Percentiles rank a stretch among this genome's conserved stretches.
Evolutionary conservation across 495 filamentous ascomycete genomes (phyloP).

Genomic region (Aspergillus biplanus): DNA sequence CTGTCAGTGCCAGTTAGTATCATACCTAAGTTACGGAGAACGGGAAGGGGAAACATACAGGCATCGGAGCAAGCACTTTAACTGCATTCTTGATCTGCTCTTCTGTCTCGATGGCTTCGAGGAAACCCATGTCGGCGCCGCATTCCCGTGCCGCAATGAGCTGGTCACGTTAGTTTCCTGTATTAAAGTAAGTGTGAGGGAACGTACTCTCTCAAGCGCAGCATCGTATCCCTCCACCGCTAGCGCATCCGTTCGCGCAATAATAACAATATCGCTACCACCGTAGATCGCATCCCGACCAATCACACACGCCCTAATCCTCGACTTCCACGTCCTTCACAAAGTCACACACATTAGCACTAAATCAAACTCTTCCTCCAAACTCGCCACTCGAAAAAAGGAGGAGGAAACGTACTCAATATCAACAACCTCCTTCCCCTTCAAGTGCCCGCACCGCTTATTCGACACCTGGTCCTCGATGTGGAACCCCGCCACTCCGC

Average conservation of each 20-base stretch:
- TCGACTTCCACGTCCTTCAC: neutral
- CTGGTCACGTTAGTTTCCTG: neutral
- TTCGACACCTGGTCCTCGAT: slow-evolving; percentile 65
- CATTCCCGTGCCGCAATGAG: slow-evolving; percentile 49
- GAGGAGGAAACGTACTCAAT: slow-evolving; percentile 44
- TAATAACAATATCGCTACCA: slow-evolving; percentile 57
- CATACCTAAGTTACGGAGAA: neutral
- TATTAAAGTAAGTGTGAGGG: too few species aligned
- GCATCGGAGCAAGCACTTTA: neutral
- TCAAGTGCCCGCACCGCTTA: slow-evolving; percentile 62
- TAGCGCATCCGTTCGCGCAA: slow-evolving; percentile 64
- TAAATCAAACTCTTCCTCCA: neutral
- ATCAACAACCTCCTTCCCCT: slow-evolving; percentile 58
- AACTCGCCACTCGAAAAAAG: neutral
- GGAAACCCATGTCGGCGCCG: slow-evolving; percentile 60
- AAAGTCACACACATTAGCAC: neutral
- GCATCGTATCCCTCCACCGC: slow-evolving; percentile 58
- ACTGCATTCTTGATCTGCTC: slow-evolving; percentile 2
- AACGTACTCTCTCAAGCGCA: slow-evolving; percentile 41
- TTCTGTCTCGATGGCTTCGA: slow-evolving; percentile 26
- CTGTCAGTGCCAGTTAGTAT: neutral
- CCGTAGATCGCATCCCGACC: slow-evolving; percentile 35
- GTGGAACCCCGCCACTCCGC: slow-evolving; percentile 63
- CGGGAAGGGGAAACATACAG: neutral
- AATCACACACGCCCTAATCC: slow-evolving; percentile 49